These are phyloP conservation scores for Populus davidiana DNA, from an alignment of 345 rosid genomes.

Conservation along the genomic window DNA sequence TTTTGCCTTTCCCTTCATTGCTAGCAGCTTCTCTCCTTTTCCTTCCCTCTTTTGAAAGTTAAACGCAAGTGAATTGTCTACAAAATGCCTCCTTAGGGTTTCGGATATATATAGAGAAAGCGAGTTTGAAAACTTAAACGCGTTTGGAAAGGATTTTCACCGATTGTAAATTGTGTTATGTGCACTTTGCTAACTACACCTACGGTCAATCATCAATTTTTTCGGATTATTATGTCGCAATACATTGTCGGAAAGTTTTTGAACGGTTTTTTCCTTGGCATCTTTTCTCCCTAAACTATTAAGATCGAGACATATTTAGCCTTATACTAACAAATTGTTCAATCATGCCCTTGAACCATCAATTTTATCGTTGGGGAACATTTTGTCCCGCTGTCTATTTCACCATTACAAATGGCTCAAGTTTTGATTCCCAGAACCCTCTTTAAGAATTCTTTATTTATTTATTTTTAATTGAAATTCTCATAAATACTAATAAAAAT, in stretches of 20 bases:
- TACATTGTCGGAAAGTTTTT: background rate
- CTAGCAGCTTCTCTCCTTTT: background rate
- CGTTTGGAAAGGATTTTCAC: background rate
- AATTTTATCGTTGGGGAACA: no score
- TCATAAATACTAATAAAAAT: no score
- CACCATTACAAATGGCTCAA: background rate
- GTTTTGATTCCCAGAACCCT: background rate
- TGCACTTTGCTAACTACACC: background rate
- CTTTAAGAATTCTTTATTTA: background rate
- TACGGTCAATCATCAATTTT: background rate
- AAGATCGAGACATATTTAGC: background rate
- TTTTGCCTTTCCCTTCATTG: conserved; percentile 10
- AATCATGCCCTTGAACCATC: background rate
- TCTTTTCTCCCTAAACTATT: background rate
- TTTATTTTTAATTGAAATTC: no score
- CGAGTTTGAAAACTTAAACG: background rate
- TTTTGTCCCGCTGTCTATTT: background rate
- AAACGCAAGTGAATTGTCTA: background rate
- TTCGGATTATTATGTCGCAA: background rate
- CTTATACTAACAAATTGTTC: background rate
- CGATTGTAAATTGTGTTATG: background rate
- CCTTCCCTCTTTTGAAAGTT: background rate
- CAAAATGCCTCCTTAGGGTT: background rate
- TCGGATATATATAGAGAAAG: background rate
- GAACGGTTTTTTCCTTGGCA: background rate